These are phyloP conservation scores for Bothia castanella DNA, from an alignment of 1,284 basidiomycete species.

Conservation along the genomic window DNA sequence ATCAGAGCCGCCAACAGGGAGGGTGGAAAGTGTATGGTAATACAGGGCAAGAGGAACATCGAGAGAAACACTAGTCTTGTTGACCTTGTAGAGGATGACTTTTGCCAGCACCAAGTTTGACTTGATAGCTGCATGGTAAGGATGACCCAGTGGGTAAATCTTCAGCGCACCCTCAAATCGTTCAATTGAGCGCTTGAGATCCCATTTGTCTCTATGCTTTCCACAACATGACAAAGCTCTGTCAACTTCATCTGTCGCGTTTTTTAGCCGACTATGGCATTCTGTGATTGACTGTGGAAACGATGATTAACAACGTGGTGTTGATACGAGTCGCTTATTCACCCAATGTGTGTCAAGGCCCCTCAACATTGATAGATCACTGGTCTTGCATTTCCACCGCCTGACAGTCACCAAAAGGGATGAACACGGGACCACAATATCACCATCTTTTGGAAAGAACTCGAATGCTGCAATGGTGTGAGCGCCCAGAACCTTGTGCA, in stretches of 20 bases:
- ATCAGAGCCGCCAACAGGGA: conserved; percentile 6
- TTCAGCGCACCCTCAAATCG: conserved; percentile 12
- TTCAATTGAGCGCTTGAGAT: conserved; percentile 9
- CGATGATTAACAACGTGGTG: background rate
- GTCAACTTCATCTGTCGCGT: conserved; percentile 5
- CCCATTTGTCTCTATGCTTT: background rate
- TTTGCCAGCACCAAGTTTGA: conserved; percentile 16
- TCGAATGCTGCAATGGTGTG: background rate
- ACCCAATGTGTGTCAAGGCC: background rate
- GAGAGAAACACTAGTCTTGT: background rate
- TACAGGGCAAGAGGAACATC: conserved; percentile 9
- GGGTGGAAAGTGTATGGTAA: background rate
- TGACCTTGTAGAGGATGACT: background rate
- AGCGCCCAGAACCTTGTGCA: background rate
- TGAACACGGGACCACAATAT: conserved; percentile 1
- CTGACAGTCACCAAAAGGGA: conserved; percentile 1
- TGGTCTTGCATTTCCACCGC: background rate
- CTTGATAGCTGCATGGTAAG: conserved; percentile 9
- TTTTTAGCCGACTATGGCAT: background rate
- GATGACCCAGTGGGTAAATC: conserved; percentile 12
- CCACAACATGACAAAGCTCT: background rate
- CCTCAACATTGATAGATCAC: background rate
- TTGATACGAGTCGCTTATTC: background rate
- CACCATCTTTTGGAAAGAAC: background rate
- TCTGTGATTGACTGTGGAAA: background rate